These are phyloP conservation scores for Leccinum ochraceum DNA, from an alignment of 768 basidiomycete genomes.

Conservation along the genomic window DNA sequence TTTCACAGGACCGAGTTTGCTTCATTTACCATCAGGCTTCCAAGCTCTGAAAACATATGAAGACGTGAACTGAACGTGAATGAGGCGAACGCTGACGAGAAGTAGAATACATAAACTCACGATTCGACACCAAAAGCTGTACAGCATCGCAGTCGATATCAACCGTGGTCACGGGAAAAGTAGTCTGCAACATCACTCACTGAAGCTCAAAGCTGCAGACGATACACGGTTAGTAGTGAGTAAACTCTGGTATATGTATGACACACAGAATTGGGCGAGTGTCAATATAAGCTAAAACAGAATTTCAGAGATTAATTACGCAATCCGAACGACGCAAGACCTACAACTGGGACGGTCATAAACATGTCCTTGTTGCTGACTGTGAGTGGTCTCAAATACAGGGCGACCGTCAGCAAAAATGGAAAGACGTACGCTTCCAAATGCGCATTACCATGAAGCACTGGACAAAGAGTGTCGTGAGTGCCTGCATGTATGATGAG, in stretches of 20 bases:
- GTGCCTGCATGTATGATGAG: constrained; percentile 21
- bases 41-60: constrained; percentile 44
- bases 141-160: background rate
- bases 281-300: constrained; percentile 32
- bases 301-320: background rate
- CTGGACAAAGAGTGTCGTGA: constrained; percentile 55
- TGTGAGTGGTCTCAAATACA: constrained; percentile 25
- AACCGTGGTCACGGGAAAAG: background rate
- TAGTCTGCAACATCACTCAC: constrained; percentile 25
- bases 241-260: background rate
- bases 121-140: constrained; percentile 38
- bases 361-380: constrained; percentile 50
- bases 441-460: constrained; percentile 53
- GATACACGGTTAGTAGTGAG: constrained; percentile 5
- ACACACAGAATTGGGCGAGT: constrained; percentile 40
- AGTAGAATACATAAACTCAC: constrained; percentile 28
- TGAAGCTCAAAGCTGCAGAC: constrained; percentile 30
- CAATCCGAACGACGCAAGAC: background rate
- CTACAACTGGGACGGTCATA: constrained; percentile 34
- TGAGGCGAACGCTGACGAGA: constrained; percentile 5
- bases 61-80: constrained; percentile 36
- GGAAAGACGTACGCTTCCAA: constrained; percentile 43
- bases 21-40: constrained; percentile 41
- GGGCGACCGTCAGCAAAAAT: background rate
- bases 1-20: background rate